These are phyloP conservation scores for Grosmannia huntii DNA, from an alignment of 2,329 filamentous ascomycete species.

Conservation along the genomic window DNA sequence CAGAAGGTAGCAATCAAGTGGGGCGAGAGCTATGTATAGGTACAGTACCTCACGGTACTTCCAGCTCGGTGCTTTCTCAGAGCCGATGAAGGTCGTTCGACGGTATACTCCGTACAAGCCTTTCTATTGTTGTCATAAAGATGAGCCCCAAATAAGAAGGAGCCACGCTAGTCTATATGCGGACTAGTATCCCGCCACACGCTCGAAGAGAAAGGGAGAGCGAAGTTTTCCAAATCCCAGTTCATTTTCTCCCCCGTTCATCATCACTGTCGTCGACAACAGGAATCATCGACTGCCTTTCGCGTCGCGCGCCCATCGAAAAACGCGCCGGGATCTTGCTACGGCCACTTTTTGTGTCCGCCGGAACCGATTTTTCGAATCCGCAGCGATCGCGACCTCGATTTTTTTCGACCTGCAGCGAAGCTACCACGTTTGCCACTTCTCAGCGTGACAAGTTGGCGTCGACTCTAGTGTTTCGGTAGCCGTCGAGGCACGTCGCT, in stretches of 20 bases:
- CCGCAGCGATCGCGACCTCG: background rate
- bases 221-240: slow-evolving; percentile 31
- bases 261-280: slow-evolving; percentile 23
- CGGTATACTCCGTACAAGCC: background rate
- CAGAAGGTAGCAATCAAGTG: background rate
- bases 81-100: background rate
- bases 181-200: slow-evolving; percentile 20
- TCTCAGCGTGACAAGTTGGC: slow-evolving; percentile 26
- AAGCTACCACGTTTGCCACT: background rate
- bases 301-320: slow-evolving; percentile 27
- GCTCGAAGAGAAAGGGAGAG: slow-evolving; percentile 13
- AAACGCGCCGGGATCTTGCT: slow-evolving; percentile 39
- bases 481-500: slow-evolving; percentile 19
- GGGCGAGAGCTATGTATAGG: background rate
- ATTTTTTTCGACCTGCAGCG: background rate
- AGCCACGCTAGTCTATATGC: slow-evolving; percentile 13
- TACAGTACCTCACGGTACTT: background rate
- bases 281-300: slow-evolving; percentile 7
- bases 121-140: background rate
- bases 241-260: slow-evolving; percentile 6
- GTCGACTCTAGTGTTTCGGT: slow-evolving; percentile 25
- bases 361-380: slow-evolving; percentile 2
- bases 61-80: fast-evolving
- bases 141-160: slow-evolving; percentile 10
- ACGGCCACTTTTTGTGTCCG: background rate